A percentile compares a stretch with the other conserved stretches of the same genome.
phyloP scores from a whole-genome alignment of 176 grass and related monocot species.

The Stipa capillata region DNA sequence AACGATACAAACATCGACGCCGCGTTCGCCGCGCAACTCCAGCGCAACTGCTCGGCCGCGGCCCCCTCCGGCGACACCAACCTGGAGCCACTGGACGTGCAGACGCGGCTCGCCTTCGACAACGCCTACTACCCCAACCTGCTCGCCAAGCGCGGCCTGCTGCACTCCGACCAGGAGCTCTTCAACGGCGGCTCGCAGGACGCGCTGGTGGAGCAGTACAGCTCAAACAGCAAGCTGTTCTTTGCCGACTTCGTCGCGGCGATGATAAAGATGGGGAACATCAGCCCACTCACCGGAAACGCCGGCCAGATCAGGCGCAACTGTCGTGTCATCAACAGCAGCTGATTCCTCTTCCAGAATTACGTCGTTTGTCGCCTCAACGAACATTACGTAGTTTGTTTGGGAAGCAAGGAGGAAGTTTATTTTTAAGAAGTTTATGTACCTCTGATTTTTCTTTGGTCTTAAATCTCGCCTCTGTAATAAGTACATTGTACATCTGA shows the following conservation, averaged over 20 bases:
- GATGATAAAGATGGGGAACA: too few relatives aligned
- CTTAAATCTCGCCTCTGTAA: too few relatives aligned
- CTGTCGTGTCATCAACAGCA: constrained; percentile 43
- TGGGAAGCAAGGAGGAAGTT: too few relatives aligned
- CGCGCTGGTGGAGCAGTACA: constrained; percentile 27
- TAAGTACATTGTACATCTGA: too few relatives aligned
- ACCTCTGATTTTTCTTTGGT: too few relatives aligned
- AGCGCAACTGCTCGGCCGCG: constrained; percentile 16
- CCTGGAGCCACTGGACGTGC: constrained; percentile 37
- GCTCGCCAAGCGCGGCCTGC: constrained; percentile 23
- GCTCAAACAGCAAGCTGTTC: background rate
- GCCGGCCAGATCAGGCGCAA: constrained; percentile 36
- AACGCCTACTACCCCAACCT: constrained; percentile 57
- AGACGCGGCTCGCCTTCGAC: constrained; percentile 38
- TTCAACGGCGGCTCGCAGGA: constrained; percentile 52
- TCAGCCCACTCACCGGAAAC: constrained; percentile 33
- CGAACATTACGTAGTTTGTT: too few relatives aligned
- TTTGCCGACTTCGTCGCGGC: constrained; percentile 18
- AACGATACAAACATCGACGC: constrained; percentile 39
- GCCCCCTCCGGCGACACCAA: constrained; percentile 17
- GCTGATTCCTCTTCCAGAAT: too few relatives aligned
- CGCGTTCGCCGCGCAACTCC: constrained; percentile 23
- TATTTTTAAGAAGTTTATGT: too few relatives aligned
- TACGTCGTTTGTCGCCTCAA: too few relatives aligned
- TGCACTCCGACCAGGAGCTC: constrained; percentile 68